Percentiles rank a stretch among this genome's conserved stretches.
These are phyloP conservation scores for Xylaria sp. DNA, from an alignment of 2,329 filamentous ascomycete genomes.

Conservation along the genomic window DNA sequence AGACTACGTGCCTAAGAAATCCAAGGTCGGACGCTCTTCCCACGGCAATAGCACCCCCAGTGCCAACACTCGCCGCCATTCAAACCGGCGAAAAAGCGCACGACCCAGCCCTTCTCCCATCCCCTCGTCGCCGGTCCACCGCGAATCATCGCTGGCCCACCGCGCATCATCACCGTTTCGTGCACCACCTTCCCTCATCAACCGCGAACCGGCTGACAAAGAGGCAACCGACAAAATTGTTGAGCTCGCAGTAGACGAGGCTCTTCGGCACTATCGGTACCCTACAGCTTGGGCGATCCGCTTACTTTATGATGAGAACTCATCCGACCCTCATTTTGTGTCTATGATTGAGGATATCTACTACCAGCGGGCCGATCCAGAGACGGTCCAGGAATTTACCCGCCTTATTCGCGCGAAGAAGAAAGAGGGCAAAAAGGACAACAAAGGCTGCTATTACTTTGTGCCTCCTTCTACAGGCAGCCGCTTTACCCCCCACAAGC, in stretches of 20 bases:
- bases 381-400: conserved; percentile 55
- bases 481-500: conserved; percentile 47
- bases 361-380: conserved; percentile 57
- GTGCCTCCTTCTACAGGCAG: conserved; percentile 50
- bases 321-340: conserved; percentile 54
- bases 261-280: conserved; percentile 58
- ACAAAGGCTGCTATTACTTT: conserved; percentile 58
- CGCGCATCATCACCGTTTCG: conserved; percentile 25
- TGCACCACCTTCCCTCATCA: conserved; percentile 21
- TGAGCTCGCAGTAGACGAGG: conserved; percentile 61
- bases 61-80: conserved; percentile 31
- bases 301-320: conserved; percentile 62
- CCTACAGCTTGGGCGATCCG: conserved; percentile 65
- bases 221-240: conserved; percentile 56
- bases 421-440: conserved; percentile 57
- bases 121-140: conserved; percentile 7
- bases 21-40: conserved; percentile 28
- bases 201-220: conserved; percentile 40
- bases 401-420: conserved; percentile 57
- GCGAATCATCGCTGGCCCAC: conserved; percentile 2
- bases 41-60: conserved; percentile 13
- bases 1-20: conserved; percentile 47
- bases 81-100: conserved; percentile 30
- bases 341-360: conserved; percentile 61
- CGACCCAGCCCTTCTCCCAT: conserved; percentile 29